Base-by-base conservation (phyloP, 2,329 filamentous ascomycete species). In the Apiospora sp. region DNA sequence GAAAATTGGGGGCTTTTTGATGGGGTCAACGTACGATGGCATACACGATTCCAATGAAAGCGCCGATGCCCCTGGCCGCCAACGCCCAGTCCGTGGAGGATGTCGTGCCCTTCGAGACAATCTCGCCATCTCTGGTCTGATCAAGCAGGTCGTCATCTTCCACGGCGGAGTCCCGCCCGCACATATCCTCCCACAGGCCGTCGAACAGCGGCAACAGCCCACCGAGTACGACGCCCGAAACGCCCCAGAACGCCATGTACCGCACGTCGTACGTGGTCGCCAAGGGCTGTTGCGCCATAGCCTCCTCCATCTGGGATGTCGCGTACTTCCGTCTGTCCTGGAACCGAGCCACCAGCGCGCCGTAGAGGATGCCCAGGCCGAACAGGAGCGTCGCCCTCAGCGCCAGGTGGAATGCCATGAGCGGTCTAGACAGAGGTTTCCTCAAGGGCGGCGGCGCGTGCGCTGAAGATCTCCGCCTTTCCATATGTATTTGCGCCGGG, bases 191-290 rank as follows among this genome's bases (percentile, higher is more conserved):
- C 90, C 93, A 96, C 13, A 95, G 81, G 14, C 88, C 85, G 81
- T 99, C 96, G 27, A 98, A 89, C 89, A 92, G 96, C 1, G 96
- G 96, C 72, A 98, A 84, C 69, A 97, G 82, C 72, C 91, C 92
- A 7, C 96, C 96, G 34, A 98, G 84, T 0, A 89, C 86, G 5
- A 98, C 90, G 22, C 95, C 95, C 0, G 92, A 91, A 13, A 92
- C 77, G 0, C 95, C 96, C 96, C 96, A 99, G 75, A 93, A 92
- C 0, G 87, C 84, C 71, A 97, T 85, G 80, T 97, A 97, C 61
- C 85, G 83, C 89, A 91, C 92, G 74, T 87, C 85, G 73, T 84
- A 84, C 16, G 82, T 79, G 8, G 71, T 75, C 10, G 61, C 22
- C 27, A 30, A 30, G 14, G 83, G 80, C 46, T 82, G 80, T 22